phyloP scores from a whole-genome alignment of 164 flowering plant species.

The Euptelea pleiosperma region DNA sequence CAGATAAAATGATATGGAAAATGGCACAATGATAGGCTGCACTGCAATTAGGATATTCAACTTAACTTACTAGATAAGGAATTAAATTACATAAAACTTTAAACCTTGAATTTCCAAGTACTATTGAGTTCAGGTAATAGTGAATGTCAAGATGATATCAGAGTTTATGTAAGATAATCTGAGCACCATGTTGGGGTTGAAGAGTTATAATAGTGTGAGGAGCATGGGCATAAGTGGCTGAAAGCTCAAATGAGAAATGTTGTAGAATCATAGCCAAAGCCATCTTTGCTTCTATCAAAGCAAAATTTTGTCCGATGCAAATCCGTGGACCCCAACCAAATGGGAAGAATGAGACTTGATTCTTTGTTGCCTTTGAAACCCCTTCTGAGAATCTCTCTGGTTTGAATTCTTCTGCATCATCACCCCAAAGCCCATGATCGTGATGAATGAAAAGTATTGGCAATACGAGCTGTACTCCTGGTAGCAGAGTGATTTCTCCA shows the following conservation, averaged over 20 bases:
- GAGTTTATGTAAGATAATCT: conserved; percentile 9
- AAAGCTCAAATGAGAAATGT: conserved; percentile 15
- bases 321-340: conserved; percentile 22
- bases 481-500: conserved; percentile 8
- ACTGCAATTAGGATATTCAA: no score
- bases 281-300: conserved; percentile 16
- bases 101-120: no score
- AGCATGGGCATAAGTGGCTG: conserved; percentile 16
- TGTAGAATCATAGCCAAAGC: conserved; percentile 16
- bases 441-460: conserved; percentile 10
- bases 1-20: no score
- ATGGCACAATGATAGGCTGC: no score
- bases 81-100: no score
- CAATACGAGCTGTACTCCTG: conserved; percentile 7
- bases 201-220: conserved; percentile 10
- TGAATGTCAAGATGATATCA: no score
- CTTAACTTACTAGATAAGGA: no score
- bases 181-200: conserved; percentile 22
- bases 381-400: conserved; percentile 18
- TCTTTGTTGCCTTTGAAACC: conserved; percentile 16
- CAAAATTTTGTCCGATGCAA: conserved; percentile 20
- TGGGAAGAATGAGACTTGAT: conserved; percentile 15
- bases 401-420: conserved; percentile 18
- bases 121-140: no score
- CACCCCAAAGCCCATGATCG: conserved; percentile 16